These are phyloP conservation scores for Smallanthus sonchifolius DNA, from an alignment of 129 eudicot genomes.

Conservation along the genomic window DNA sequence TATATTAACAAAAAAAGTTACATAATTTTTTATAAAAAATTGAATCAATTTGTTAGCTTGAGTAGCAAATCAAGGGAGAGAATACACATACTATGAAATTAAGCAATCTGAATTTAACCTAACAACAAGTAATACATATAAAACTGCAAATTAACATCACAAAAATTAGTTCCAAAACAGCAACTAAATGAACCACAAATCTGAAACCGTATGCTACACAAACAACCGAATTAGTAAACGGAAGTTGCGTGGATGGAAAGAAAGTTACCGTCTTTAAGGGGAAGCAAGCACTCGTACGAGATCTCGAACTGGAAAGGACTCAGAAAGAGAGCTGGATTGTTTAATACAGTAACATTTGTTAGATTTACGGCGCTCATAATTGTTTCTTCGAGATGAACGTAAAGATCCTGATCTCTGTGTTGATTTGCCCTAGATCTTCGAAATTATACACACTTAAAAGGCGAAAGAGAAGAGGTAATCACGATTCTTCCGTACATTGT, in stretches of 20 bases:
- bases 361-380: constrained; percentile 82
- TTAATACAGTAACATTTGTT: constrained; percentile 66
- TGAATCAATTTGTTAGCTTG: neutral
- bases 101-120: neutral
- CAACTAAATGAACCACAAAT: neutral
- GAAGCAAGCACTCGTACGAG: constrained; percentile 66
- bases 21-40: neutral
- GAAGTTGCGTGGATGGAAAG: neutral
- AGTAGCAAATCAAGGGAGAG: neutral
- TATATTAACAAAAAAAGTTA: neutral
- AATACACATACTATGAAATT: neutral
- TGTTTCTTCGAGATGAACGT: neutral
- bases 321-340: constrained; percentile 70
- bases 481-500: too few relatives aligned
- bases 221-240: neutral
- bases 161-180: too few relatives aligned
- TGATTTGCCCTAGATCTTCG: constrained; percentile 16
- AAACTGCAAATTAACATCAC: too few relatives aligned
- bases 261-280: constrained; percentile 63
- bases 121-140: too few relatives aligned
- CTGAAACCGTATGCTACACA: neutral
- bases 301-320: constrained; percentile 78
- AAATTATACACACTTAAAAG: neutral
- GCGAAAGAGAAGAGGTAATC: neutral
- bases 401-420: neutral